Evolutionary conservation across 805 yeast genomes (phyloP), one percentile per base, ranked within the genome.

Genomic region (Nadsonia fulvescens): DNA sequence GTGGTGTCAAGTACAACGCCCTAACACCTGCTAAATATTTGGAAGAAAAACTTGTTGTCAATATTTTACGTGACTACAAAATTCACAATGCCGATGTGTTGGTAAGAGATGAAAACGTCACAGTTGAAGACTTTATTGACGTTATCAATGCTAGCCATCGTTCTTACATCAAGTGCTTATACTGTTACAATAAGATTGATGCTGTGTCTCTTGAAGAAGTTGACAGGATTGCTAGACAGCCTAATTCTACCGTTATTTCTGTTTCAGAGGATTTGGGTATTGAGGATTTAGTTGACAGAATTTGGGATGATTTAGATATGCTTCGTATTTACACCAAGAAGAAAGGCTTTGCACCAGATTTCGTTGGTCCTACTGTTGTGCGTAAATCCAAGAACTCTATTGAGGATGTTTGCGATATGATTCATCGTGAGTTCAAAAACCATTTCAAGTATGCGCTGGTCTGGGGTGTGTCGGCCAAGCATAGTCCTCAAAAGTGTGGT

Each of bases 401-500:
- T 28, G 86, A 74, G 37, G 81, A 72, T 37, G 79, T 86, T 15
- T 86, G 98, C 56, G 83, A 86, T 44, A 64, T 89, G 8, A 74
- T 86, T 35, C 96, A 86, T 47, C 66, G 92, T 39, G 94, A 83
- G 42, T 76, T 86, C 61, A 83, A 82, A 44, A 71, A 75, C 36
- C 79, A 76, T 42, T 86, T 89, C 60, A 79, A 82, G 47, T 82
- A 83, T 47, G 96, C 96, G 1, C 53, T 82, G 42, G 94, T 86
- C 5, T 86, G 96, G 95, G 98, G 98, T 0, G 70, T 83, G 1
- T 73, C 91, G 24, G 76, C 95, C 5, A 89, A 89, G 47, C 93
- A 81, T 46, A 78, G 86, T 18, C 96, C 96, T 4, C 98, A 86
- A 45, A 86, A 86, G 46, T 86, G 96, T 58, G 96, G 98, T 0